Evolutionary conservation across 1,284 basidiomycete species (phyloP), one percentile per base, ranked within the genome.

Genomic region (Inonotus hispidus): DNA sequence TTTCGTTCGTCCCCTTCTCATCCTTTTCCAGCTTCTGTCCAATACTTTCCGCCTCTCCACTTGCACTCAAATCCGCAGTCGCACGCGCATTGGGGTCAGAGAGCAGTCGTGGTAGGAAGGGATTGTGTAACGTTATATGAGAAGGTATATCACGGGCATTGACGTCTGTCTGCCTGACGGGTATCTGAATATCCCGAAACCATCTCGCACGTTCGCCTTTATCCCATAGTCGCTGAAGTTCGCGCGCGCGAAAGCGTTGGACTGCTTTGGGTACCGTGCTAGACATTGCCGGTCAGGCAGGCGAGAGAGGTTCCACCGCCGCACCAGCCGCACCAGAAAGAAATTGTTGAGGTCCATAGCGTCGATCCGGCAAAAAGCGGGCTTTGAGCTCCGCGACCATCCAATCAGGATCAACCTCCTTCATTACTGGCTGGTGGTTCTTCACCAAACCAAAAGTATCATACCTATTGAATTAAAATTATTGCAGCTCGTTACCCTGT

Each of bases 191-290:
- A n/a, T 6, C n/a, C 11, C 5, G 21, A 25, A 16, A 8, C 27
- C 23, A 8, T 43, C 8, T 21, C 10, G n/a, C 14, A 14, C 16
- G 13, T 21, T n/a, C 45, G n/a, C 50, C 55, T 5, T 5, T 21
- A 25, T 23, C 29, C 19, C 58, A 14, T 52, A 56, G 46, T 43
- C 45, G 29, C 39, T 59, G 56, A 13, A 67, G 52, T 53, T 67
- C 66, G 32, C 66, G 66, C 37, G 60, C 35, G 6, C 65, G 60
- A 56, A 67, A 67, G 45, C 60, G 56, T 37, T 63, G 45, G 32
- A 67, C 41, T 29, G 64, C 58, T 32, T 61, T 54, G 23, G 58
- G 63, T 19, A 53, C 50, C 2, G 45, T 56, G n/a, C 25, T 19
- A 7, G 23, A 49, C 47, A 29, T 49, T 11, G 47, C 16, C 23